A percentile compares a stretch with the other conserved stretches of the same genome.
These are phyloP conservation scores for Polytrichum formosum DNA, from an alignment of 225 moss, liverwort and hornwort genomes.

Conservation along the genomic window DNA sequence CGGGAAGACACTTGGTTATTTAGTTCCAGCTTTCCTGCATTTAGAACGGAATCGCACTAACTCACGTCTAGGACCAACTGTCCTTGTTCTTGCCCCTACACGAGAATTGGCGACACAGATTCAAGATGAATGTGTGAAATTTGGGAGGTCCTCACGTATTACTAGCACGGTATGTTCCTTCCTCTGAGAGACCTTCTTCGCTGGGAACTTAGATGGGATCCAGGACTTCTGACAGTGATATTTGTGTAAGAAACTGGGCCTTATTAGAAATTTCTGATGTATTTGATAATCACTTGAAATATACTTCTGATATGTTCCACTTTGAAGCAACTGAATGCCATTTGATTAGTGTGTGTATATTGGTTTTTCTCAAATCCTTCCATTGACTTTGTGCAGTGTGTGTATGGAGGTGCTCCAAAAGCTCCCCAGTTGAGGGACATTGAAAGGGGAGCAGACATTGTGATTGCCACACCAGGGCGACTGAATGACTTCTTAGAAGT, in stretches of 20 bases:
- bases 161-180: constrained; percentile 71
- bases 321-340: no score
- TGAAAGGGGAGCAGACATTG: constrained; percentile 87
- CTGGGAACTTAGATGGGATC: neutral
- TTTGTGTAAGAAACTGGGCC: neutral
- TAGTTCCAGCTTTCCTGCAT: constrained; percentile 88
- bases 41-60: constrained; percentile 75
- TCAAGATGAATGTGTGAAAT: constrained; percentile 96
- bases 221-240: neutral
- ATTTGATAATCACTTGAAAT: no score
- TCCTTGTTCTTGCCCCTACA: constrained; percentile 88
- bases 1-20: constrained; percentile 84
- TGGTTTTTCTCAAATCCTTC: no score
- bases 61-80: constrained; percentile 77
- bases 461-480: constrained; percentile 90
- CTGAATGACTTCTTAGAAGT: constrained; percentile 96
- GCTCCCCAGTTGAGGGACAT: constrained; percentile 91
- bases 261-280: no score
- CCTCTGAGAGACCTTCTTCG: neutral
- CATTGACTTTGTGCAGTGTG: constrained; percentile 53
- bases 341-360: no score
- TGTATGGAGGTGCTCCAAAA: constrained; percentile 96
- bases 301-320: no score
- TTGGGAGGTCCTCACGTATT: constrained; percentile 86
- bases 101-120: constrained; percentile 93